A percentile compares a stretch with the other conserved stretches of the same genome.
phyloP scores from a whole-genome alignment of 106 monocot species.

The Dioscorea dumetorum region DNA sequence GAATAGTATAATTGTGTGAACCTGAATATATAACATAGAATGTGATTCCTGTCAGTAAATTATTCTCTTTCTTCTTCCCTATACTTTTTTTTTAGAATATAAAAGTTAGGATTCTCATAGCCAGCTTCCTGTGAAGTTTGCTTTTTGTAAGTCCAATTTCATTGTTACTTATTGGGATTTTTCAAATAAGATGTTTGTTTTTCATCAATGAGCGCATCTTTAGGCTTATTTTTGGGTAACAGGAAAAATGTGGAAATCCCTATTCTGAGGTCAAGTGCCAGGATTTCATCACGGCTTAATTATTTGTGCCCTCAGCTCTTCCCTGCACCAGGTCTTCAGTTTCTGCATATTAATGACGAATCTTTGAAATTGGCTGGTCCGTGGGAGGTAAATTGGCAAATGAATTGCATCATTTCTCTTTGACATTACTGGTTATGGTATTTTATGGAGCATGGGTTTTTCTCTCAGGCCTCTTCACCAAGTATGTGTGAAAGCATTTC shows the following conservation, averaged over 20 bases:
- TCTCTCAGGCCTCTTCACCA: constrained; percentile 37
- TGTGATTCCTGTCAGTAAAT: too few relatives aligned
- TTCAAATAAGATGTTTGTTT: too few relatives aligned
- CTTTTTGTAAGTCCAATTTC: too few relatives aligned
- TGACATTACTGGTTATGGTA: neutral
- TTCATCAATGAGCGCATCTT: too few relatives aligned
- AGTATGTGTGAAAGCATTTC: constrained; percentile 26
- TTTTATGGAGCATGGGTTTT: neutral
- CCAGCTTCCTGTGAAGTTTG: too few relatives aligned
- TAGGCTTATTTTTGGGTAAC: neutral
- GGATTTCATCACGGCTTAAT: constrained; percentile 76
- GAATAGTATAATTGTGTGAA: too few relatives aligned
- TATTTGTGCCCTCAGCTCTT: constrained; percentile 87
- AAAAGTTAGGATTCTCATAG: too few relatives aligned
- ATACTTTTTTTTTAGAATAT: too few relatives aligned
- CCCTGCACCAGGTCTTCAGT: constrained; percentile 55
- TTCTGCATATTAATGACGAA: constrained; percentile 8
- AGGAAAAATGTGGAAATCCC: constrained; percentile 85
- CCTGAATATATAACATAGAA: too few relatives aligned
- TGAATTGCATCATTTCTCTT: constrained; percentile 6
- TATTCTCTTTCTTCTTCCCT: too few relatives aligned
- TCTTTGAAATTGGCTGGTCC: constrained; percentile 20
- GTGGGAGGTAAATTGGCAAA: constrained; percentile 53
- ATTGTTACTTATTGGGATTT: too few relatives aligned
- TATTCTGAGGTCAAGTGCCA: constrained; percentile 85